A percentile compares a stretch with the other conserved stretches of the same genome.
phyloP scores from a whole-genome alignment of 495 filamentous ascomycete species.

The Penicillium simplicissimum region DNA sequence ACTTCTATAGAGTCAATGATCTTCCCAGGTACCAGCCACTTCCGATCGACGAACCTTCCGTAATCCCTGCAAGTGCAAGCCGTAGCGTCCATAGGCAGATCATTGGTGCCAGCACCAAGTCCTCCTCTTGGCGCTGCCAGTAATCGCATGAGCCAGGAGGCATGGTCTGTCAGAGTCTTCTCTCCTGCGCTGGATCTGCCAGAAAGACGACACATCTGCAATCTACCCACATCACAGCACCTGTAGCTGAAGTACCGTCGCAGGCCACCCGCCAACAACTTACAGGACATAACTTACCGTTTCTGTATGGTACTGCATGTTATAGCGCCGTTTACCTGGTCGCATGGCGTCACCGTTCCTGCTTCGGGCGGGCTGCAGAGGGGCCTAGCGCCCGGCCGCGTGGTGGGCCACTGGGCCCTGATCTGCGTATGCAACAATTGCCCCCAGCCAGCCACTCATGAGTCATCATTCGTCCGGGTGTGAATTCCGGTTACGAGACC shows the following conservation, averaged over 20 bases:
- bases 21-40: constrained; percentile 15
- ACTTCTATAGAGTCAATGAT: background rate
- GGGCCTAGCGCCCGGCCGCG: constrained; percentile 22
- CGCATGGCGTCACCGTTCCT: constrained; percentile 33
- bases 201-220: background rate
- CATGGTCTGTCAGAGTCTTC: background rate
- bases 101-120: background rate
- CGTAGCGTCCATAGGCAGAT: background rate
- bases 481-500: constrained; percentile 19
- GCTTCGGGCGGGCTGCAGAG: constrained; percentile 33
- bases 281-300: constrained; percentile 3
- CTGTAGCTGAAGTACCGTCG: background rate
- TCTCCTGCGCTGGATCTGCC: background rate
- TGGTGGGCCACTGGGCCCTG: constrained; percentile 30
- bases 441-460: constrained; percentile 12
- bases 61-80: constrained; percentile 28
- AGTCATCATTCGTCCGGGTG: background rate
- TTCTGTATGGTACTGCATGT: constrained; percentile 23
- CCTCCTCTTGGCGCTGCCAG: constrained; percentile 10
- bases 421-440: constrained; percentile 25
- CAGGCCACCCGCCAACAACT: background rate
- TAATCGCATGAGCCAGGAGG: background rate
- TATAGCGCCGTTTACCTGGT: constrained; percentile 23
- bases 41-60: constrained; percentile 23
- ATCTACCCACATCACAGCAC: background rate